A percentile compares a stretch with the other conserved stretches of the same genome.
Evolutionary conservation across 179 eudicot genomes (phyloP).

Genomic region (Silene coronaria): DNA sequence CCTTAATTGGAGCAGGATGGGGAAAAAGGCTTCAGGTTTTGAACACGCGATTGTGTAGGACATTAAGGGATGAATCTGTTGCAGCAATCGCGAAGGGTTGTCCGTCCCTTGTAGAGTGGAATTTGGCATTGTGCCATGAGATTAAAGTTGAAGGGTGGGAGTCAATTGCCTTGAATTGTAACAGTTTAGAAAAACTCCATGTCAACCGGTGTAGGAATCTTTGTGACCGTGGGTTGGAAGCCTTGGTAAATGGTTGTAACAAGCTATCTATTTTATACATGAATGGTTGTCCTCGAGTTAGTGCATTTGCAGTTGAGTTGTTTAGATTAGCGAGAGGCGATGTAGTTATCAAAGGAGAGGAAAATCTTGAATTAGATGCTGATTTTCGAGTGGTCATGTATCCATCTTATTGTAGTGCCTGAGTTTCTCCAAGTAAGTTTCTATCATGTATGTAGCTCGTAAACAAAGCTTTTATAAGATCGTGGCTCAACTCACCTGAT

Average conservation of each 20-base stretch:
- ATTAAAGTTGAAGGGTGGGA: constrained; percentile 50
- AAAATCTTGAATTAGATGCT: constrained; percentile 38
- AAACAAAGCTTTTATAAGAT: neutral
- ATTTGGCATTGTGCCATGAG: constrained; percentile 56
- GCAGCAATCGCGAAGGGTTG: constrained; percentile 52
- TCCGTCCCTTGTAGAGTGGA: constrained; percentile 55
- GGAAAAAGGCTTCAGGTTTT: constrained; percentile 36
- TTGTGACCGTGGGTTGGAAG: constrained; percentile 47
- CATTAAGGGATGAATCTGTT: constrained; percentile 34
- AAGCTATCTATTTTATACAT: constrained; percentile 43
- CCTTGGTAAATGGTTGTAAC: constrained; percentile 51
- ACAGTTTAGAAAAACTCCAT: constrained; percentile 50
- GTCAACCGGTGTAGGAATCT: constrained; percentile 60
- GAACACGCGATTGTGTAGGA: constrained; percentile 48
- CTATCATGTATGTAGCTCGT: neutral
- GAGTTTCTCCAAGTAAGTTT: neutral
- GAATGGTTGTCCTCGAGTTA: constrained; percentile 39
- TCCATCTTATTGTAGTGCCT: constrained; percentile 3
- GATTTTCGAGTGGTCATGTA: constrained; percentile 21
- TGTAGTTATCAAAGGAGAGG: constrained; percentile 42
- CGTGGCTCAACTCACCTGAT: neutral
- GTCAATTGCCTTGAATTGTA: constrained; percentile 50
- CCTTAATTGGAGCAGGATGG: constrained; percentile 38
- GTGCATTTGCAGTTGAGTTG: constrained; percentile 34
- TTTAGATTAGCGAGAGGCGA: constrained; percentile 45